Base-by-base conservation (phyloP, 2,329 filamentous ascomycete genomes). In the Amphichorda felina region DNA sequence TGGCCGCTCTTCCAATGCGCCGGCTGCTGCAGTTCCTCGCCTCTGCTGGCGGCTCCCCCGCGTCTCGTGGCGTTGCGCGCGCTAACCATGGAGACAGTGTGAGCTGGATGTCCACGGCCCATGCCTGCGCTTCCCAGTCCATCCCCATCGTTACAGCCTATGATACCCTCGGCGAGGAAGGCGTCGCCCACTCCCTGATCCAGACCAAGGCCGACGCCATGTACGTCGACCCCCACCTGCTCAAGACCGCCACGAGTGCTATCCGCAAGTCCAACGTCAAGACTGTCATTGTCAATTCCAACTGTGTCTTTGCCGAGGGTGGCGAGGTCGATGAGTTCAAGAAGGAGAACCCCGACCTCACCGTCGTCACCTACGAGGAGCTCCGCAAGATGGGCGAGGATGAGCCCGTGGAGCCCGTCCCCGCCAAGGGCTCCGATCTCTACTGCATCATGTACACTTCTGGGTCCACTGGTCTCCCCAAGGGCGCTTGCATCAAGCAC, bases 81-180 rank as follows among this genome's bases (percentile, higher is more conserved):
- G 19, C 28, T 38, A 33, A 34, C 34, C 8, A 9, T 17, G 6
- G 10, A n/a, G 15, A 18, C 37, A 86, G 82, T 56, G 71, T 77
- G 35, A 74, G 85, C 61, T 96, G 89, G 89, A 70, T 95, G 43
- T 75, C 79, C 37, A 75, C 83, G 49, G 82, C 88, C 32, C 85
- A 93, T 55, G 72, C 61, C 30, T 66, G 81, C 74, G 63, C 78
- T 15, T 88, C 87, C 13, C 89, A 96, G 60, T 88, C 84, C 30
- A 76, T 95, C 55, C 77, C 84, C 40, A 88, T 95, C 45, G 89
- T 95, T 34, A 96, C 89, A 31, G 87, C 88, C 34, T 95, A 95
- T 60, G 88, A 95, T 57, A 94, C 87, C 21, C 79, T 95, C 30
- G 88, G 88, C 36, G 74, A 85, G 49, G 76, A 79, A 42, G 88